These are phyloP conservation scores for Gonium pectorale DNA, from an alignment of 139 green algal genomes.

Conservation along the genomic window DNA sequence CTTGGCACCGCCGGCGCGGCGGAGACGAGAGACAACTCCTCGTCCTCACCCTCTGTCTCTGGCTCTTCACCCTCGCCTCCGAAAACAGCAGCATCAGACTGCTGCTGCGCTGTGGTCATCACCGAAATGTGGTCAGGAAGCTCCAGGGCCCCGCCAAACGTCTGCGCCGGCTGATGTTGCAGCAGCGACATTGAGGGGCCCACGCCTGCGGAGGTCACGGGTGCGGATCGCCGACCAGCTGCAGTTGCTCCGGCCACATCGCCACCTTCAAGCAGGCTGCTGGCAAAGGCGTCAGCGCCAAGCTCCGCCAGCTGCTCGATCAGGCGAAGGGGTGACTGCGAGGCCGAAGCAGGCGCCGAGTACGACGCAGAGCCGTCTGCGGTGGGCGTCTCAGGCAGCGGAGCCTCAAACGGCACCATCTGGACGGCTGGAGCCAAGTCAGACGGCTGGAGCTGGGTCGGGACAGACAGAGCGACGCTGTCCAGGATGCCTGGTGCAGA, in stretches of 20 bases:
- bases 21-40: background rate
- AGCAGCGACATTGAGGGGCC: background rate
- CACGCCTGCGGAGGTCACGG: constrained; percentile 12
- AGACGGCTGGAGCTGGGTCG: too few relatives aligned
- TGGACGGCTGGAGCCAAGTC: too few relatives aligned
- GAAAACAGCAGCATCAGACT: too few relatives aligned
- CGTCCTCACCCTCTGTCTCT: too few relatives aligned
- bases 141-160: constrained; percentile 34
- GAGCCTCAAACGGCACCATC: too few relatives aligned
- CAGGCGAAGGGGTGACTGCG: background rate
- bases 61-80: too few relatives aligned
- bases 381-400: too few relatives aligned
- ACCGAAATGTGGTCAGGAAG: too few relatives aligned
- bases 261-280: background rate
- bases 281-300: background rate
- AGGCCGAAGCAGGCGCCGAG: background rate
- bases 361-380: background rate
- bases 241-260: background rate
- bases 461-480: too few relatives aligned
- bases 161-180: background rate
- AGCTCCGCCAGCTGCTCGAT: constrained; percentile 6
- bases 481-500: too few relatives aligned
- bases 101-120: too few relatives aligned
- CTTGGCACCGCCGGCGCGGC: background rate
- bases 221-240: background rate